A percentile compares a stretch with the other conserved stretches of the same genome.
These are phyloP conservation scores for Emericellopsis terricola DNA, from an alignment of 495 filamentous ascomycete species.

Conservation along the genomic window DNA sequence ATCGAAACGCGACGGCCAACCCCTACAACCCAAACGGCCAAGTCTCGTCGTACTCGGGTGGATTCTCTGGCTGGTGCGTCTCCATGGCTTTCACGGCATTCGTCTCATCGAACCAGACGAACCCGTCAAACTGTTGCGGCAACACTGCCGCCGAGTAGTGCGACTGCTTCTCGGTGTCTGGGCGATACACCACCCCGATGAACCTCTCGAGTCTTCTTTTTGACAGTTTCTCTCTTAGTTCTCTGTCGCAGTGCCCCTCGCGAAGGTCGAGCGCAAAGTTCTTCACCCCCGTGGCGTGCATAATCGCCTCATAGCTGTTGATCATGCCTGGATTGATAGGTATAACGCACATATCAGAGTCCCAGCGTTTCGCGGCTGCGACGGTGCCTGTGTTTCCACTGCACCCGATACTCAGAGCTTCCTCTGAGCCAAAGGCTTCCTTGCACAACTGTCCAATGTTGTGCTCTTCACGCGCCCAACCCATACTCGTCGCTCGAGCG, in stretches of 20 bases:
- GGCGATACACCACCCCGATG: conserved; percentile 43
- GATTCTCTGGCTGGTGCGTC: conserved; percentile 26
- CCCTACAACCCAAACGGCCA: conserved; percentile 39
- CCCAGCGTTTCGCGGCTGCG: conserved; percentile 37
- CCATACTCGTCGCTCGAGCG: conserved; percentile 37
- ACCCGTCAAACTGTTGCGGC: conserved; percentile 37
- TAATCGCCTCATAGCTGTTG: conserved; percentile 16
- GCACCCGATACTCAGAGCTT: conserved; percentile 32
- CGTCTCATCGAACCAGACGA: conserved; percentile 38
- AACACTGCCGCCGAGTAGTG: conserved; percentile 37
- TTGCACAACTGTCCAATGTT: conserved; percentile 40
- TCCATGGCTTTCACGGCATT: conserved; percentile 33
- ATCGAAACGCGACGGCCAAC: too few species aligned
- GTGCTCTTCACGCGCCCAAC: conserved; percentile 26
- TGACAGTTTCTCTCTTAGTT: conserved; percentile 22
- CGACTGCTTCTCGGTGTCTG: conserved; percentile 32
- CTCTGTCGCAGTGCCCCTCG: conserved; percentile 14
- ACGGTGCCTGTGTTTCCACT: conserved; percentile 37
- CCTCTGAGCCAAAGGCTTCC: conserved; percentile 23
- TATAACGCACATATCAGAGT: conserved; percentile 38
- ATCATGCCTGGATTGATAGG: conserved; percentile 10
- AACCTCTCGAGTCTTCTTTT: conserved; percentile 29
- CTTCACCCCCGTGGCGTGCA: conserved; percentile 16
- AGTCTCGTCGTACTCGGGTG: conserved; percentile 29
- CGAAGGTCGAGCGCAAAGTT: conserved; percentile 32